phyloP scores from a whole-genome alignment of 2,329 filamentous ascomycete genomes.

The Sporothrix euskadiensis region DNA sequence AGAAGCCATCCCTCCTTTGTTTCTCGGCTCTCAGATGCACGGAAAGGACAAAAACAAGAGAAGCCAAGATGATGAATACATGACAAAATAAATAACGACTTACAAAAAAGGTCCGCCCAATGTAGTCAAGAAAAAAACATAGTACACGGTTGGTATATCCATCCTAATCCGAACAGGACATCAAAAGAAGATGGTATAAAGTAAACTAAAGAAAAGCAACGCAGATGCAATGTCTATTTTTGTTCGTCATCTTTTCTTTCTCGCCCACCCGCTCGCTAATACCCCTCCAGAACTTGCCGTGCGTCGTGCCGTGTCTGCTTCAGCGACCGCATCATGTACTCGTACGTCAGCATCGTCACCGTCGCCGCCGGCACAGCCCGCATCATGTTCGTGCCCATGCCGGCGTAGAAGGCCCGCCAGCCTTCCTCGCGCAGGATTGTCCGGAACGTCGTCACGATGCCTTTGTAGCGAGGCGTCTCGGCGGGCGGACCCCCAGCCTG shows the following conservation, averaged over 20 bases:
- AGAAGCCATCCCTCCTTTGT: not conserved
- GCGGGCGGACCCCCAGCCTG: slow-evolving; percentile 37
- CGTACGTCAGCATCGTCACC: slow-evolving; percentile 96
- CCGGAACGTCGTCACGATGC: slow-evolving; percentile 76
- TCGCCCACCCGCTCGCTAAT: not conserved
- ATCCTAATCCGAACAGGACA: not conserved
- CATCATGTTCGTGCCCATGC: slow-evolving; percentile 97
- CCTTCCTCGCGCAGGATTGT: slow-evolving; percentile 89
- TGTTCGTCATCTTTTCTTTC: not conserved
- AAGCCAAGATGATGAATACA: not conserved
- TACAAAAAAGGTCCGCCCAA: not conserved
- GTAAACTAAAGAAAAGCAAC: not conserved
- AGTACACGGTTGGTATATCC: not conserved
- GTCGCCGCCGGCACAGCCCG: slow-evolving; percentile 92
- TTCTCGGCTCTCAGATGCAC: slow-evolving; percentile 10
- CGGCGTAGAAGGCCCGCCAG: slow-evolving; percentile 94
- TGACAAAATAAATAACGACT: not conserved
- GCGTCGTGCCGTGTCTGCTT: slow-evolving; percentile 48
- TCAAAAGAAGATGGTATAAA: not conserved
- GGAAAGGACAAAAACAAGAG: not conserved
- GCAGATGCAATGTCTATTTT: slow-evolving; percentile 1
- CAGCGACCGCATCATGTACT: slow-evolving; percentile 65
- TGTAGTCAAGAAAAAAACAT: not conserved
- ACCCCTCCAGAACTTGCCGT: slow-evolving; percentile 38
- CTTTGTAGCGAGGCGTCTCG: slow-evolving; percentile 63